phyloP scores from a whole-genome alignment of 352 stramenopile genomes.

The Achlya hypogyna region DNA sequence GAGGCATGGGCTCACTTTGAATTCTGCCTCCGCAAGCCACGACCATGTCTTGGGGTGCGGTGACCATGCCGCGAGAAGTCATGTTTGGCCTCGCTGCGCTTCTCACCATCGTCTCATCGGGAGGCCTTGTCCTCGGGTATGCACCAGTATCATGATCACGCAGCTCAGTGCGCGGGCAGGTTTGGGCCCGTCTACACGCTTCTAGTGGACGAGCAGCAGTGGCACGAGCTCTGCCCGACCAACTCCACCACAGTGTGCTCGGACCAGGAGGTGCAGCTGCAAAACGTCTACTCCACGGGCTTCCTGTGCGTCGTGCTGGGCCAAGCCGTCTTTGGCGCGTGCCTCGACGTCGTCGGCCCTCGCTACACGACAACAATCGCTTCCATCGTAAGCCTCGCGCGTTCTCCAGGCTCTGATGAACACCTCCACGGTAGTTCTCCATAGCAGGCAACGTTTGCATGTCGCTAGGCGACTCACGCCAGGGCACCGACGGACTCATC shows the following conservation, averaged over 20 bases:
- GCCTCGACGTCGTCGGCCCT: conserved; percentile 8
- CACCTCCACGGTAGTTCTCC: background rate
- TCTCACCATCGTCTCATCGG: conserved; percentile 5
- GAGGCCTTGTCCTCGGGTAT: background rate
- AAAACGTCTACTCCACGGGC: conserved; percentile 14
- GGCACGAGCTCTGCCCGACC: conserved; percentile 16
- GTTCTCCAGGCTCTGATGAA: background rate
- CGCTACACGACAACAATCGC: conserved; percentile 13
- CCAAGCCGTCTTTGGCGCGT: conserved; percentile 8
- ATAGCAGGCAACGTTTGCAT: conserved; percentile 18
- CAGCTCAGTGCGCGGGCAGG: background rate
- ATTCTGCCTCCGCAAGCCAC: background rate
- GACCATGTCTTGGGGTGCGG: no score
- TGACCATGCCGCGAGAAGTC: conserved; percentile 23
- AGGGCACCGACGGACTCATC: conserved; percentile 14
- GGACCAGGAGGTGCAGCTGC: conserved; percentile 13
- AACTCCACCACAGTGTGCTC: conserved; percentile 10
- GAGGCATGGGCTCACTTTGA: background rate
- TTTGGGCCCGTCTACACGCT: conserved; percentile 14
- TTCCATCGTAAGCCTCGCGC: background rate
- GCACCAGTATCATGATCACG: background rate
- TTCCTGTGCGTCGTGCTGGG: conserved; percentile 11
- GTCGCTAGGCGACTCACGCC: conserved; percentile 6
- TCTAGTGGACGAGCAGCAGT: conserved; percentile 11
- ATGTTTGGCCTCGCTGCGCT: conserved; percentile 4